A percentile compares a stretch with the other conserved stretches of the same genome.
Evolutionary conservation across 2,329 filamentous ascomycete species (phyloP).

Genomic region (Apiospora koreana): DNA sequence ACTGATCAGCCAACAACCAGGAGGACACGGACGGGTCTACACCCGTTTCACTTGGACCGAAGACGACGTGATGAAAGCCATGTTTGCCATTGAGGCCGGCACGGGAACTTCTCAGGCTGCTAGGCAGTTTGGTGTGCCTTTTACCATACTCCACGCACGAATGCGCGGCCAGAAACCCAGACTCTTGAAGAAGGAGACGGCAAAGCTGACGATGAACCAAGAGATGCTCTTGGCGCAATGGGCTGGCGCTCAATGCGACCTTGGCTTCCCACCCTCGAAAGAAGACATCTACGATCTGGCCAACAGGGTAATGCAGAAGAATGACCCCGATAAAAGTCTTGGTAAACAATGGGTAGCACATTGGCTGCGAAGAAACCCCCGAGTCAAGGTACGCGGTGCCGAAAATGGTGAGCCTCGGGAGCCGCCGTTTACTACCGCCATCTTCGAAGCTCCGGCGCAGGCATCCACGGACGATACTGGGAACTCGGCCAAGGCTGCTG

Average conservation of each 20-base stretch:
- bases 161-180: constrained; percentile 20
- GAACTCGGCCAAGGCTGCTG: neutral
- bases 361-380: constrained; percentile 26
- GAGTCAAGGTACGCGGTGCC: constrained; percentile 17
- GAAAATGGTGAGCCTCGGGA: neutral
- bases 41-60: constrained; percentile 21
- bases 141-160: constrained; percentile 26
- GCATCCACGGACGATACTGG: neutral
- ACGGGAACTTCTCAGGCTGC: constrained; percentile 21
- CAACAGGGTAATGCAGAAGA: constrained; percentile 23
- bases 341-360: constrained; percentile 31
- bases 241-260: constrained; percentile 23
- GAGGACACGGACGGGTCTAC: constrained; percentile 14
- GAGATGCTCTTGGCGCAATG: constrained; percentile 28
- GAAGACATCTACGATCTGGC: constrained; percentile 27
- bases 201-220: constrained; percentile 24
- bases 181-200: constrained; percentile 23
- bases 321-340: constrained; percentile 19
- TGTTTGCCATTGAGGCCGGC: constrained; percentile 21
- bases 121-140: constrained; percentile 26
- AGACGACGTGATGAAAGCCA: constrained; percentile 23
- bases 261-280: constrained; percentile 27
- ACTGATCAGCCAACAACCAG: constrained; percentile 10
- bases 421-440: neutral
- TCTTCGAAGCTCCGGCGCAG: neutral